Base-by-base conservation (phyloP, 306 rosid species). In the Castanospermum australe region DNA sequence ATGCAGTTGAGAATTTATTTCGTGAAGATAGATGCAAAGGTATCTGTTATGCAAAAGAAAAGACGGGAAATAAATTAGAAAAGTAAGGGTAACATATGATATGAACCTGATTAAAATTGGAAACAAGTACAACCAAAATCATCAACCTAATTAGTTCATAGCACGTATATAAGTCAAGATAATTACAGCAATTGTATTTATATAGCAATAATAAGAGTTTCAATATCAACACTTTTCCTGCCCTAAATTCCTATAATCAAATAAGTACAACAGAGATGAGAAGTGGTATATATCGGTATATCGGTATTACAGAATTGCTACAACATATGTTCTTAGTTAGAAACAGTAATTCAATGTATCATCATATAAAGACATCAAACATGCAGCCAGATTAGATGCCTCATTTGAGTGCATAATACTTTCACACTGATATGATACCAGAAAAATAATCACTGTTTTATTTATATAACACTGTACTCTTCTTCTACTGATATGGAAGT, bases 1-100 rank as follows among this genome's bases (percentile, higher is more conserved):
- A 81, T 48, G 60, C 77, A 57, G 87, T 81, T 64, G 99, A 92
- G 69, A 90, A 89, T 68, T 86, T 89, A 84, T 76, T 91, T 57
- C 81, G 86, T 8, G 83, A 71, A 73, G 87, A 83, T 71, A 88
- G 78, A 78, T 67, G 79, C 21, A 68, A 67, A n/a, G 93, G 90
- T 80, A 80, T 80, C 86, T 81, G 90, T 74, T 60, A 72, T 60
- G 32, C 7, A 59, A 39, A 62, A 25, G 73, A 81, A 69, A 77
- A 28, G 8, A 21, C 73, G 33, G 45, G 42, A 32, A 74, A 56
- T 12, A 30, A 36, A 51, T 77, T 48, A 64, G 71, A 83, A 52
- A 44, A 69, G 18, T 8, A 39, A 73, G 66, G 9, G 24, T 32
- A 50, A 56, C 50, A 75, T 39, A 25, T 52, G 64, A 75, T 39